Evolutionary conservation across 2,329 filamentous ascomycete genomes (phyloP).

Genomic region (Fusarium fujikuroi): DNA sequence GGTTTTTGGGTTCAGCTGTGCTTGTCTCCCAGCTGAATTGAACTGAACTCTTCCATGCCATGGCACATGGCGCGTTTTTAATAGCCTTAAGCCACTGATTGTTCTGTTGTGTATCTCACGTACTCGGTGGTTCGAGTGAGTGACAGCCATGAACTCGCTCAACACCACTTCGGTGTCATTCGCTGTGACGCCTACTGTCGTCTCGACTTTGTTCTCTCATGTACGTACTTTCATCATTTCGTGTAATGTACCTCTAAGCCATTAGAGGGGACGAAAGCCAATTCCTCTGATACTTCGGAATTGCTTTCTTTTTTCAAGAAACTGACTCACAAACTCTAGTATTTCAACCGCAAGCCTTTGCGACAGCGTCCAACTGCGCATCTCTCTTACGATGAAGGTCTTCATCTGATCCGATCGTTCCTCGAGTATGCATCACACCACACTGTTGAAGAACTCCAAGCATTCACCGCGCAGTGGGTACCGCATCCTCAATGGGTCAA

Average conservation of each 20-base stretch:
- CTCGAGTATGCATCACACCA: conserved; percentile 86
- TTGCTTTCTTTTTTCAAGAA: background rate
- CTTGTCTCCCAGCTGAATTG: background rate
- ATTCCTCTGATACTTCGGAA: background rate
- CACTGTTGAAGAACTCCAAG: conserved; percentile 91
- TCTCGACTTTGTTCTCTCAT: conserved; percentile 88
- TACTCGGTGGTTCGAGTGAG: background rate
- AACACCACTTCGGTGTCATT: conserved; percentile 85
- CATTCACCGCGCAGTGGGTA: conserved; percentile 92
- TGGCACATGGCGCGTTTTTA: conserved; percentile 24
- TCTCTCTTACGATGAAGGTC: conserved; percentile 92
- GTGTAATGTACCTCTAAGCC: conserved; percentile 8
- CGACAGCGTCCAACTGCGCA: conserved; percentile 86
- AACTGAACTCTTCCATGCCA: conserved; percentile 12
- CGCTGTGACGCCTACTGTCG: conserved; percentile 86
- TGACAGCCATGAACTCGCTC: conserved; percentile 61
- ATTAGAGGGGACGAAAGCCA: background rate
- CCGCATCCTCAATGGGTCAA: conserved; percentile 90
- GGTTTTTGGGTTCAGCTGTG: conserved; percentile 29
- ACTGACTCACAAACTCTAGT: conserved; percentile 60
- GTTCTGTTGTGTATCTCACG: conserved; percentile 1
- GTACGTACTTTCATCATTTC: conserved; percentile 60
- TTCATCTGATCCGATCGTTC: conserved; percentile 88
- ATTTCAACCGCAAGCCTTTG: conserved; percentile 80
- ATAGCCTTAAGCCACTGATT: conserved; percentile 7